Conservation (phyloP, 2,329 filamentous ascomycete species). For the Curvularia sp. region DNA sequence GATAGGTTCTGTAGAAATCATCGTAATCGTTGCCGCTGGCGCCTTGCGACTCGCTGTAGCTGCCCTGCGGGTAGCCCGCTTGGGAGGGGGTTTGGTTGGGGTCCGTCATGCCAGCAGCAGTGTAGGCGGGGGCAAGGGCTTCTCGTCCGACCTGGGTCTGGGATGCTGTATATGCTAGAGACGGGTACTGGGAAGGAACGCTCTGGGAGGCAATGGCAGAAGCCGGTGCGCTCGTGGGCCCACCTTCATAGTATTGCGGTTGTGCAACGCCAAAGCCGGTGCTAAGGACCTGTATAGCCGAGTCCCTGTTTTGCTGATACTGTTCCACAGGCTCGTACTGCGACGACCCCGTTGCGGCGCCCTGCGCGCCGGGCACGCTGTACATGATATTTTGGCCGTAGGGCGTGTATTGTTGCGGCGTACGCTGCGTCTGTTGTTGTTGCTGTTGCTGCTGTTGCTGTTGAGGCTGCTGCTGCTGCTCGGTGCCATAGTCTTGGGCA, state of each 20-base stretch:
- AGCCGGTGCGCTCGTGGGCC: conserved; percentile 66
- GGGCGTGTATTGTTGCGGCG: conserved; percentile 55
- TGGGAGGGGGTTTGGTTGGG: conserved; percentile 54
- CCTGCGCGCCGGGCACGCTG: conserved; percentile 63
- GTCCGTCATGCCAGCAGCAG: conserved; percentile 60
- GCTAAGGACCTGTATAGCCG: conserved; percentile 78
- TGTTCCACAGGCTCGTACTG: conserved; percentile 77
- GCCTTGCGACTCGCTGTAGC: conserved; percentile 42
- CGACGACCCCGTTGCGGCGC: conserved; percentile 59
- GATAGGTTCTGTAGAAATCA: conserved; percentile 71
- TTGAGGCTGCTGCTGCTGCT: conserved; percentile 60
- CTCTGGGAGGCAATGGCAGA: conserved; percentile 66
- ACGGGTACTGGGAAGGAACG: conserved; percentile 69
- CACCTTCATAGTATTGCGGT: conserved; percentile 68
- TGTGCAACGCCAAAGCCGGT: conserved; percentile 72
- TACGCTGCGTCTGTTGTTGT: conserved; percentile 66
- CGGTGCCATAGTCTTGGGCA: conserved; percentile 68
- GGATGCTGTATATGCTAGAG: conserved; percentile 66
- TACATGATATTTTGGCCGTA: conserved; percentile 78
- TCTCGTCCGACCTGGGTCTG: conserved; percentile 64
- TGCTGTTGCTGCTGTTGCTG: conserved; percentile 62
- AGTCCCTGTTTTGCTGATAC: conserved; percentile 72
- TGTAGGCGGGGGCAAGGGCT: conserved; percentile 59
- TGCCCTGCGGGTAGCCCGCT: conserved; percentile 48
- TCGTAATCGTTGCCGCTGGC: conserved; percentile 62